phyloP scores from a whole-genome alignment of 148 eudicot species.

The Rhododendron simsii region DNA sequence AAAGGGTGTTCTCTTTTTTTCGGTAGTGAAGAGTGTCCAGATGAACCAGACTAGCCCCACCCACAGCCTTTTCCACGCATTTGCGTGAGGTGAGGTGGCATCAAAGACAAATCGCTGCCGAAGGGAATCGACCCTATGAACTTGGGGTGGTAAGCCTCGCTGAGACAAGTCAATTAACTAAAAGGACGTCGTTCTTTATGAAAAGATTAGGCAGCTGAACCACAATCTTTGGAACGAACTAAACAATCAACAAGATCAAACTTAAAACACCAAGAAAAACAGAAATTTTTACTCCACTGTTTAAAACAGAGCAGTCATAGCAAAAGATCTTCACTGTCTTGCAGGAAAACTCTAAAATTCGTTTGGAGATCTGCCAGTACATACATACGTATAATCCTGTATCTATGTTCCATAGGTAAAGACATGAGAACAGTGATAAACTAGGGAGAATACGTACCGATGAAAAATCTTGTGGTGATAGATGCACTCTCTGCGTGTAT shows the following conservation, averaged over 20 bases:
- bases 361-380: background rate
- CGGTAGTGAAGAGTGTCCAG: too few species aligned
- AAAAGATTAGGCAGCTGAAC: background rate
- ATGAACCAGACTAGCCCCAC: too few species aligned
- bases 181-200: background rate
- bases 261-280: background rate
- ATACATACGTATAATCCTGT: background rate
- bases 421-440: background rate
- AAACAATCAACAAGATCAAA: background rate
- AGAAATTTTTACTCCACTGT: too few species aligned
- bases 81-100: background rate
- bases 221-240: background rate
- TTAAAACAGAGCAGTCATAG: background rate
- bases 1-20: too few species aligned
- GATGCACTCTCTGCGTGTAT: background rate
- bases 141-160: background rate
- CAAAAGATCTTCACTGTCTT: background rate
- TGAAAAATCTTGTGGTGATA: background rate
- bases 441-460: background rate
- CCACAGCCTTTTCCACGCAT: too few species aligned
- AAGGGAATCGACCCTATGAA: too few species aligned
- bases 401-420: background rate
- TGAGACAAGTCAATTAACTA: background rate
- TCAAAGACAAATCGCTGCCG: background rate
- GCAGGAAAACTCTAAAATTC: background rate